Conservation (phyloP, 176 grass and related monocot genomes). For the Lolium rigidum region DNA sequence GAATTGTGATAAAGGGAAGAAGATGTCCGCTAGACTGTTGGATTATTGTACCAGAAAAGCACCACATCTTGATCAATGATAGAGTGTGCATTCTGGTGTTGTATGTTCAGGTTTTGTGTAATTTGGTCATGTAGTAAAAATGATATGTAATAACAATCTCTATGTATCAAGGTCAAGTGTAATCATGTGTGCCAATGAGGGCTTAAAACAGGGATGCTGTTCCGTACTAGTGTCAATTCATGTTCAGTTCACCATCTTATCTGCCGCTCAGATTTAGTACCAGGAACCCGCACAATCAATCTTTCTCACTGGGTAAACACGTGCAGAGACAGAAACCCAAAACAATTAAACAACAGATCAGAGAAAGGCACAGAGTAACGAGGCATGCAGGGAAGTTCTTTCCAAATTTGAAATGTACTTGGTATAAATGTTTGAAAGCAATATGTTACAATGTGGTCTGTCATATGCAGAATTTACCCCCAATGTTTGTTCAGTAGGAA, state of each 20-base stretch:
- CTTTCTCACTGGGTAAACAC: slow-evolving; percentile 19
- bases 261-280: not conserved
- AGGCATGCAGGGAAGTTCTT: not conserved
- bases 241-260: not conserved
- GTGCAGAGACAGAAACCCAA: not conserved
- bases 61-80: not conserved
- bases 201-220: not conserved
- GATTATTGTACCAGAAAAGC: slow-evolving; percentile 1
- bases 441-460: slow-evolving; percentile 38
- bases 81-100: slow-evolving; percentile 1
- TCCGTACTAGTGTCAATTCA: not conserved
- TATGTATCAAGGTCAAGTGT: not conserved
- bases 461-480: slow-evolving; percentile 49
- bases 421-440: slow-evolving; percentile 43
- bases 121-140: not conserved
- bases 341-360: not conserved
- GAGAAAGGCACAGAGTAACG: not conserved
- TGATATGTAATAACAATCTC: not conserved
- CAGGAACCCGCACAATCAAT: not conserved
- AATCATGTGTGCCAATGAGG: not conserved
- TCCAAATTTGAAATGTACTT: slow-evolving; percentile 39
- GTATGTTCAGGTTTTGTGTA: slow-evolving; percentile 18
- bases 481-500: not conserved
- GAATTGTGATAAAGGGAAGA: slow-evolving; percentile 18
- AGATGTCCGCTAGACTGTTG: not conserved